A percentile compares a stretch with the other conserved stretches of the same genome.
These are phyloP conservation scores for Penicillium coffeae DNA, from an alignment of 495 filamentous ascomycete species.

Conservation along the genomic window DNA sequence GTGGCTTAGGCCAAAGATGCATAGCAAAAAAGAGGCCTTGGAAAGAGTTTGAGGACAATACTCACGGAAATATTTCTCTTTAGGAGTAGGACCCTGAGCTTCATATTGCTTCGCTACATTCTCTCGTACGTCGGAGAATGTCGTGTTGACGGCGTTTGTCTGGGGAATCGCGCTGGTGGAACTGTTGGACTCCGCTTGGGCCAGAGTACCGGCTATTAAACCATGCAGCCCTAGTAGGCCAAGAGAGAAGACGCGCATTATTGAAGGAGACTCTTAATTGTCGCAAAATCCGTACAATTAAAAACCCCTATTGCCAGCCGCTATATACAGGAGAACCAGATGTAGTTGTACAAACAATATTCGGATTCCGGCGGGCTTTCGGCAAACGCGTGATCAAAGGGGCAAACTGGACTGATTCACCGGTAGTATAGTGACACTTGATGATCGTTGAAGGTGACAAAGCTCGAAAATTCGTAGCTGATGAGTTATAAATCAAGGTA, in stretches of 20 bases:
- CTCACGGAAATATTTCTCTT: constrained; percentile 60
- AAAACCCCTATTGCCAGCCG: background rate
- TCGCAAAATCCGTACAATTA: background rate
- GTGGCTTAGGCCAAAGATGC: background rate
- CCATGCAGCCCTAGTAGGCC: constrained; percentile 19
- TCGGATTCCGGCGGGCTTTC: background rate
- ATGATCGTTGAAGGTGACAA: too few relatives aligned
- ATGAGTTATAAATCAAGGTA: too few relatives aligned
- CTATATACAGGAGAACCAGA: constrained; percentile 11
- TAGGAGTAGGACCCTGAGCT: constrained; percentile 41
- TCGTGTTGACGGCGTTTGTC: constrained; percentile 8
- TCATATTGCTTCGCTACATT: constrained; percentile 45
- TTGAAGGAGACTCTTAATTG: background rate
- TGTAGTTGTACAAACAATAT: constrained; percentile 4
- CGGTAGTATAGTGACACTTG: background rate
- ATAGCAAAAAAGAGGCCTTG: too few relatives aligned
- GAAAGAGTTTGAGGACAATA: background rate
- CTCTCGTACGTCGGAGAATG: constrained; percentile 41
- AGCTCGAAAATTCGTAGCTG: too few relatives aligned
- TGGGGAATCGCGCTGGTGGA: background rate
- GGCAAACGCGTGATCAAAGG: background rate
- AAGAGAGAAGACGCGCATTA: constrained; percentile 12
- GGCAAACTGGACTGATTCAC: too few relatives aligned
- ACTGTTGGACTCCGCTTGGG: constrained; percentile 1
- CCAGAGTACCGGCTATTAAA: constrained; percentile 13